Conservation (phyloP, 108 stramenopile species). For the Aurantiochytrium sp. region DNA sequence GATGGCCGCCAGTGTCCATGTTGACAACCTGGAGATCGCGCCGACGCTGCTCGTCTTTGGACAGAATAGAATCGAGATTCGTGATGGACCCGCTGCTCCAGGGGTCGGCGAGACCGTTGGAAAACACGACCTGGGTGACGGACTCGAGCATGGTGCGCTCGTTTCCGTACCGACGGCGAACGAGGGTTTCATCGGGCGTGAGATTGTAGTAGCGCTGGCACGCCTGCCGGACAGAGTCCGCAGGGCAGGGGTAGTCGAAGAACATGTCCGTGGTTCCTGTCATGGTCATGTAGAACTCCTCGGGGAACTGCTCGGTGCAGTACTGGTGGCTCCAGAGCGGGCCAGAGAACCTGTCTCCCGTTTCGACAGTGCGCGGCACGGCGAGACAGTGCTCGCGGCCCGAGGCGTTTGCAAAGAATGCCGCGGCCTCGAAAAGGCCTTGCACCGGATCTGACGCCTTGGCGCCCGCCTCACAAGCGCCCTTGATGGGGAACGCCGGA, state of each 20-base stretch:
- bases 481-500: background rate
- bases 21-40: constrained; percentile 56
- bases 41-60: constrained; percentile 30
- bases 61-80: background rate
- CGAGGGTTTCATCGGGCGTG: constrained; percentile 54
- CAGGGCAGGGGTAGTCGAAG: constrained; percentile 41
- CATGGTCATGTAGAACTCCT: constrained; percentile 55
- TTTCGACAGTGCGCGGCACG: background rate
- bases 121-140: constrained; percentile 75
- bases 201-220: constrained; percentile 40
- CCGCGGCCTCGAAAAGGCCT: background rate
- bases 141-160: background rate
- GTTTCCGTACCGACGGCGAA: constrained; percentile 66
- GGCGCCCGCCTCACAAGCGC: background rate
- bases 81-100: constrained; percentile 73
- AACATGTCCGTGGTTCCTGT: constrained; percentile 49
- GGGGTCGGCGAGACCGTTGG: constrained; percentile 77
- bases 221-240: background rate
- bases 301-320: constrained; percentile 30
- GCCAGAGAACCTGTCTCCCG: background rate
- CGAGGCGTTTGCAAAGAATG: background rate
- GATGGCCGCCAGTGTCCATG: constrained; percentile 74
- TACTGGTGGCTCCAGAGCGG: background rate
- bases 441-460: background rate
- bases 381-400: constrained; percentile 36